Conservation (phyloP, 164 flowering plant genomes). For the Platanus orientalis region DNA sequence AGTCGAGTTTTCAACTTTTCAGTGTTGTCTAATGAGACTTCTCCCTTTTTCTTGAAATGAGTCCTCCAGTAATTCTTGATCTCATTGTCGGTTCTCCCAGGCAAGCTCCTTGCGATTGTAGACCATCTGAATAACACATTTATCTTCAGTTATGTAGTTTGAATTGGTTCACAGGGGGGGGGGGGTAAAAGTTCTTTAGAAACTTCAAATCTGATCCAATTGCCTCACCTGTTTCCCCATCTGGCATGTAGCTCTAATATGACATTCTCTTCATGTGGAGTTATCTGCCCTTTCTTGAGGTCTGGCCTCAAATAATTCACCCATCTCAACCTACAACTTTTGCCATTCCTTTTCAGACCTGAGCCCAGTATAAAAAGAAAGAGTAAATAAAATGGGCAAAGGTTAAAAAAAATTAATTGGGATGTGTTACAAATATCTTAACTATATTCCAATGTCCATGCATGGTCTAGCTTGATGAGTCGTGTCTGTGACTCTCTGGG, state of each 20-base stretch:
- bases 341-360: slow-evolving; percentile 92
- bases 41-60: slow-evolving; percentile 64
- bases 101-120: slow-evolving; percentile 64
- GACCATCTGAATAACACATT: slow-evolving; percentile 50
- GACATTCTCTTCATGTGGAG: slow-evolving; percentile 77
- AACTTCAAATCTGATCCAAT: background rate
- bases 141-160: background rate
- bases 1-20: slow-evolving; percentile 42
- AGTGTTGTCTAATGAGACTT: slow-evolving; percentile 24
- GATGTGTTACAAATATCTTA: background rate
- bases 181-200: too few relatives aligned
- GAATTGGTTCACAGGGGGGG: too few relatives aligned
- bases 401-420: background rate
- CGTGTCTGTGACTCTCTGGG: too few relatives aligned
- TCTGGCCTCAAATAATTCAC: slow-evolving; percentile 93
- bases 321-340: slow-evolving; percentile 95
- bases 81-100: slow-evolving; percentile 78
- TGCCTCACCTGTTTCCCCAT: slow-evolving; percentile 91
- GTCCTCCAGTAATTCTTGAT: slow-evolving; percentile 87
- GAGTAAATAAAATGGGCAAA: background rate
- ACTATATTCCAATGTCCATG: background rate
- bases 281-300: slow-evolving; percentile 84
- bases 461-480: too few relatives aligned
- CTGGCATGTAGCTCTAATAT: slow-evolving; percentile 79
- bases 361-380: slow-evolving; percentile 3